Evolutionary conservation across 1,139 yeast genomes (phyloP), one percentile per base, ranked within the genome.

Genomic region (Debaryomyces subglobosus): DNA sequence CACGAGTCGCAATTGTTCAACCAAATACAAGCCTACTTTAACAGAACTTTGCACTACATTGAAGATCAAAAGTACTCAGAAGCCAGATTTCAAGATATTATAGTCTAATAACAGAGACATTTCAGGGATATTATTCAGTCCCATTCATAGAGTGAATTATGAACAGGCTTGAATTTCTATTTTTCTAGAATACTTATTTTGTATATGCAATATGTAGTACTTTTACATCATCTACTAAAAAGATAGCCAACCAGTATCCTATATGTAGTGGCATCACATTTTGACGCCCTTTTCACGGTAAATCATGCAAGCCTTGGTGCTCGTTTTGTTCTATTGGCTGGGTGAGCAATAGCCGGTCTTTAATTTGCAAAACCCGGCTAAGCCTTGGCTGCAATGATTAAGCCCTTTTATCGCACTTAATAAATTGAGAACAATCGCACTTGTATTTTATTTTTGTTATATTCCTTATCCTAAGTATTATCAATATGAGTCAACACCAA

Each of bases 31-130:
- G 56, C 54, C 13, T 67, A 82, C 62, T 87, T 89, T 60, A 77
- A 80, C 53, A 74, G 96, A 49, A 86, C 96, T 0, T 68, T 89
- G 60, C 74, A 69, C 35, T 89, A 86, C 60, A 84, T 90, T 48
- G 72, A 72, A 32, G 80, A 79, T 25, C 96, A 89, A 62, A 82
- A 84, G 58, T 81, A 75, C 43, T 79, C 76, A 44, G 92, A 86
- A 56, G 84, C 79, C 30, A 71, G 87, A 54, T 86, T 87, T 63
- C 79, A 77, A 46, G 75, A 69, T 20, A 63, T 72, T 2, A 56
- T 58, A 24, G 61, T 62, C 8, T 64, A 47, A 48, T 21, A 12
- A 2, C 10, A 3, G 18, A 23, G 25, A 25, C 5, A 1, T 12
- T 16, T 12, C 13, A 9, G 30, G 30, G 3, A 10, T 27, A 12